A percentile compares a stretch with the other conserved stretches of the same genome.
Conservation (phyloP, 1,139 yeast genomes). For the Yamadazyma membranifaciens region DNA sequence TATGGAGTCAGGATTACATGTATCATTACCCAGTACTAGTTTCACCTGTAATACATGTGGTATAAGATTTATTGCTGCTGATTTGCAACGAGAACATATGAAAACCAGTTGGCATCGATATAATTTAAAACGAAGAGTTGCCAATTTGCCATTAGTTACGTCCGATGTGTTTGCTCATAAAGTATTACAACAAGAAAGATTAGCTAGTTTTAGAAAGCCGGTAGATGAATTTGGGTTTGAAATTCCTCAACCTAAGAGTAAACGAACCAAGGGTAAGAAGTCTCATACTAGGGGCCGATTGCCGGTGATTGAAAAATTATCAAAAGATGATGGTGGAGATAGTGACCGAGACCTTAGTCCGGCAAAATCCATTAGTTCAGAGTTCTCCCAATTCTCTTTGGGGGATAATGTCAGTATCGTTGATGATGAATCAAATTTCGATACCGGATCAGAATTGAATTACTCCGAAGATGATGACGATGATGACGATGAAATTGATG, state of each 20-base stretch:
- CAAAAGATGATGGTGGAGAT: slow-evolving; percentile 2
- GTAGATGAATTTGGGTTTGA: slow-evolving; percentile 70
- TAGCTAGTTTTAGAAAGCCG: slow-evolving; percentile 32
- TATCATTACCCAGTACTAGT: slow-evolving; percentile 27
- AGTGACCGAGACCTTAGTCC: slow-evolving; percentile 47
- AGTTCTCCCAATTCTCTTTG: slow-evolving; percentile 62
- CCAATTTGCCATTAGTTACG: slow-evolving; percentile 73
- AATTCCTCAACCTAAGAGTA: slow-evolving; percentile 17
- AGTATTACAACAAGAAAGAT: slow-evolving; percentile 36
- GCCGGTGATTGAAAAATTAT: background rate
- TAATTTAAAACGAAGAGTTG: slow-evolving; percentile 88
- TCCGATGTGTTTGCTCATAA: slow-evolving; percentile 84
- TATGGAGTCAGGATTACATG: slow-evolving; percentile 4
- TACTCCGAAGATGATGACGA: slow-evolving; percentile 11
- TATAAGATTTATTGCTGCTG: slow-evolving; percentile 72
- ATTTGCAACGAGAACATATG: slow-evolving; percentile 87
- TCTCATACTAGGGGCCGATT: slow-evolving; percentile 10
- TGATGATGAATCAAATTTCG: slow-evolving; percentile 40
- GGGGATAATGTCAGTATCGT: slow-evolving; percentile 27
- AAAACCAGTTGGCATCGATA: slow-evolving; percentile 96
- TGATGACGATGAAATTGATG: slow-evolving; percentile 16
- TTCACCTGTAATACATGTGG: slow-evolving; percentile 90
- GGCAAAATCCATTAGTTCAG: slow-evolving; percentile 52
- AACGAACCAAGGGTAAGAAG: slow-evolving; percentile 7
- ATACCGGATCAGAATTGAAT: slow-evolving; percentile 32